These are phyloP conservation scores for Solanum lignicaule DNA, from an alignment of 257 asterid genomes.

Conservation along the genomic window DNA sequence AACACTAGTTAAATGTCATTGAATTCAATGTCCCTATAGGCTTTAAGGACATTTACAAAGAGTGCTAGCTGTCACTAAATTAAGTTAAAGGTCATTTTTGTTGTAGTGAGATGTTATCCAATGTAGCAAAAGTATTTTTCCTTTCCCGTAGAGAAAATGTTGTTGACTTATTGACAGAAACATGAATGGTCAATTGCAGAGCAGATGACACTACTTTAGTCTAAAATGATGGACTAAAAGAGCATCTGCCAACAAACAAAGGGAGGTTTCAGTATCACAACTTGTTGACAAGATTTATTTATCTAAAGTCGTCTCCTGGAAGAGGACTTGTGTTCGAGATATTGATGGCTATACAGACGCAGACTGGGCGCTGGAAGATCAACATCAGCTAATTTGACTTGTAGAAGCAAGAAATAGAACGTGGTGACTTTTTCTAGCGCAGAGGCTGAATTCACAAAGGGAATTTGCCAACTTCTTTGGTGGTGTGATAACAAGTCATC, in stretches of 20 bases:
- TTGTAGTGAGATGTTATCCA: background rate
- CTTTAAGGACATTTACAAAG: background rate
- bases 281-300: background rate
- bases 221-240: background rate
- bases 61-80: background rate
- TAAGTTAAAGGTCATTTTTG: no score
- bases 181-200: background rate
- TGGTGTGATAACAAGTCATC: background rate
- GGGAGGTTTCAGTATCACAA: background rate
- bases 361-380: no score
- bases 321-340: background rate
- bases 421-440: background rate
- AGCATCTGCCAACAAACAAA: background rate
- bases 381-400: background rate
- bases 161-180: background rate
- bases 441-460: no score
- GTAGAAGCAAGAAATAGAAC: no score
- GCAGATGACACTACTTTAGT: background rate
- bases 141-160: background rate
- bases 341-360: background rate
- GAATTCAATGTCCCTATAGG: background rate
- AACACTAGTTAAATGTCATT: background rate
- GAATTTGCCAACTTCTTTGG: no score
- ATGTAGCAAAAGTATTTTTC: background rate
- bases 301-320: background rate